A percentile compares a stretch with the other conserved stretches of the same genome.
Evolutionary conservation across 805 yeast species (phyloP).

Genomic region (Lipomyces sp.): DNA sequence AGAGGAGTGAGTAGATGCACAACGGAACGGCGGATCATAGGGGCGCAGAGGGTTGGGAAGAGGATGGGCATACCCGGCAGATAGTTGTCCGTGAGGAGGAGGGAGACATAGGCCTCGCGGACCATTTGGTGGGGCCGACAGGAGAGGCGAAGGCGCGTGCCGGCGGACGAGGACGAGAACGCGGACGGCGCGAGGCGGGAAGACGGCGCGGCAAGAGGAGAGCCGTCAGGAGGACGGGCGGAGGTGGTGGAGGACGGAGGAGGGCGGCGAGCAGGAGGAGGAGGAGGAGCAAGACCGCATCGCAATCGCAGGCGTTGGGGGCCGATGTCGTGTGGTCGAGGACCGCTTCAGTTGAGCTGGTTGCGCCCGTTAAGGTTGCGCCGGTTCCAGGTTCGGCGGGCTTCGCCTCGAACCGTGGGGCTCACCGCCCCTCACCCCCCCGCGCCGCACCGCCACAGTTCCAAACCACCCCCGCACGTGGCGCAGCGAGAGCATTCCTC

Average conservation of each 20-base stretch:
- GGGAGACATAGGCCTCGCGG: constrained; percentile 42
- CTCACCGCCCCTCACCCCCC: too few species aligned
- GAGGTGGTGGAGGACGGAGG: neutral
- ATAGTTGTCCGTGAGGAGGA: constrained; percentile 47
- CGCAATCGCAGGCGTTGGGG: too few species aligned
- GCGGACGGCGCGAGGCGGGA: too few species aligned
- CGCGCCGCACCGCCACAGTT: too few species aligned
- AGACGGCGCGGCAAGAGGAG: too few species aligned
- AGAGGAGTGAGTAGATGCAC: constrained; percentile 14
- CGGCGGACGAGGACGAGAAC: neutral
- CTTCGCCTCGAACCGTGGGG: too few species aligned
- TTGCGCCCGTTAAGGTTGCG: too few species aligned
- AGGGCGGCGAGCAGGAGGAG: neutral
- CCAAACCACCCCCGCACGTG: too few species aligned
- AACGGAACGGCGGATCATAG: neutral
- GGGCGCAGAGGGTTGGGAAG: neutral
- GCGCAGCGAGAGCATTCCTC: too few species aligned
- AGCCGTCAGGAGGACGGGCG: neutral
- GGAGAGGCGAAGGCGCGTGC: neutral
- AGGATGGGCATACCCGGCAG: constrained; percentile 29
- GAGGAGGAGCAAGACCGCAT: neutral
- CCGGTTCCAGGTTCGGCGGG: too few species aligned
- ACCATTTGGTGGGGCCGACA: constrained; percentile 1
- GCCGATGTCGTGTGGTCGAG: too few species aligned
- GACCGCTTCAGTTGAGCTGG: too few species aligned